Evolutionary conservation across 805 yeast species (phyloP).

Genomic region (Ogataea polymorpha): DNA sequence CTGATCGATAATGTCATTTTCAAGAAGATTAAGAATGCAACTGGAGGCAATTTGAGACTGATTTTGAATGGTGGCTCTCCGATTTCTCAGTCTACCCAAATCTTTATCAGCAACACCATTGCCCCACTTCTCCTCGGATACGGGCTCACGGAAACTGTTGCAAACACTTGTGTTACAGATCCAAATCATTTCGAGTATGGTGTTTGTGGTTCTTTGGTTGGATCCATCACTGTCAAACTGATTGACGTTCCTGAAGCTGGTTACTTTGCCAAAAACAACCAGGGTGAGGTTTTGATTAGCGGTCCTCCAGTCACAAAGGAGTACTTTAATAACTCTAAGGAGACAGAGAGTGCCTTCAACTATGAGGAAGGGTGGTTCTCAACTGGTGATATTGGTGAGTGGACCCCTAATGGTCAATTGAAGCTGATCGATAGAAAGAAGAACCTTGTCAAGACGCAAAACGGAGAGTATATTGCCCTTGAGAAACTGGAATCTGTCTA

Average conservation of each 20-base stretch:
- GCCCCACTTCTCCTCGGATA: constrained; percentile 92
- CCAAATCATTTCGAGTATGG: constrained; percentile 67
- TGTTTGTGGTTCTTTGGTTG: constrained; percentile 78
- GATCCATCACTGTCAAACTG: constrained; percentile 81
- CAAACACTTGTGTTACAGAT: constrained; percentile 72
- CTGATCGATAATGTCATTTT: constrained; percentile 72
- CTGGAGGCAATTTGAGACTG: constrained; percentile 82
- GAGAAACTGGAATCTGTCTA: constrained; percentile 91
- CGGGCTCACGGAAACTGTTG: constrained; percentile 95
- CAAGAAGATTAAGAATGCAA: constrained; percentile 86
- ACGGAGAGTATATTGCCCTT: constrained; percentile 97
- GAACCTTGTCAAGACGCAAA: constrained; percentile 91
- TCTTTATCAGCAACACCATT: constrained; percentile 69
- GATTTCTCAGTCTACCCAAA: constrained; percentile 74
- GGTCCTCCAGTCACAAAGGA: constrained; percentile 74
- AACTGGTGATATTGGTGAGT: constrained; percentile 96
- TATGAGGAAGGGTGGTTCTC: constrained; percentile 89
- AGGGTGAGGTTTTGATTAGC: constrained; percentile 85
- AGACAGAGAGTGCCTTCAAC: constrained; percentile 68
- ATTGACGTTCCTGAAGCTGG: constrained; percentile 91
- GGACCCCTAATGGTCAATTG: constrained; percentile 78
- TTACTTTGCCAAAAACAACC: constrained; percentile 82
- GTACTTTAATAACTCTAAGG: constrained; percentile 80
- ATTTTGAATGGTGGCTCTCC: constrained; percentile 93
- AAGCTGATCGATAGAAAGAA: constrained; percentile 90